Conservation (phyloP, 169 alveolate species). For the Miamiensis avidus region DNA sequence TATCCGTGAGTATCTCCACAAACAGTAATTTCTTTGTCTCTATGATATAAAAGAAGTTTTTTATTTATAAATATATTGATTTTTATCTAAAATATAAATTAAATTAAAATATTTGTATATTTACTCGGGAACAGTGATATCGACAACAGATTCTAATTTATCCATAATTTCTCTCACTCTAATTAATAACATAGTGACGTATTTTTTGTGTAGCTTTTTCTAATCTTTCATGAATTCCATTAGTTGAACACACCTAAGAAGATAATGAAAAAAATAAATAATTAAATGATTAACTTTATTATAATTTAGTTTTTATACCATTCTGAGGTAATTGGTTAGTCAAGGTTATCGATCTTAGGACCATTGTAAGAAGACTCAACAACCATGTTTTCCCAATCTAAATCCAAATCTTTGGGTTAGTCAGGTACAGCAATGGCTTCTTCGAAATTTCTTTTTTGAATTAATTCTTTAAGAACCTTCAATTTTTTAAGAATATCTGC, state of each 20-base stretch:
- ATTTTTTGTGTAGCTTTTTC: conserved; percentile 93
- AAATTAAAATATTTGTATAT: background rate
- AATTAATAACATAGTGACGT: conserved; percentile 88
- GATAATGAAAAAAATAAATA: background rate
- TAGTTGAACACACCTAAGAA: conserved; percentile 51
- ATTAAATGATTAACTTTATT: background rate
- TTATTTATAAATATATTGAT: background rate
- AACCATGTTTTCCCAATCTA: conserved; percentile 65
- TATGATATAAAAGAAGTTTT: conserved; percentile 4
- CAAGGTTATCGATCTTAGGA: conserved; percentile 54
- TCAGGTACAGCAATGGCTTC: conserved; percentile 90
- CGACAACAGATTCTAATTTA: conserved; percentile 89
- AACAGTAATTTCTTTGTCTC: conserved; percentile 94
- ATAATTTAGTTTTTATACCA: conserved; percentile 46
- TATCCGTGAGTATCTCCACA: conserved; percentile 99
- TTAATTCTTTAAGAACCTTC: conserved; percentile 71
- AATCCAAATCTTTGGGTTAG: conserved; percentile 27
- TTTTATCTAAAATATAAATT: background rate
- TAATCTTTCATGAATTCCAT: conserved; percentile 59
- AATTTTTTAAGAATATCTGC: conserved; percentile 79
- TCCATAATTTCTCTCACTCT: conserved; percentile 88
- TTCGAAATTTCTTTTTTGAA: conserved; percentile 78
- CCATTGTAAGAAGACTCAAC: conserved; percentile 66
- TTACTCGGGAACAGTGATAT: conserved; percentile 81
- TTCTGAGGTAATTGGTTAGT: conserved; percentile 63